These are phyloP conservation scores for Aspergillus steynii DNA, from an alignment of 495 filamentous ascomycete species.

Conservation along the genomic window DNA sequence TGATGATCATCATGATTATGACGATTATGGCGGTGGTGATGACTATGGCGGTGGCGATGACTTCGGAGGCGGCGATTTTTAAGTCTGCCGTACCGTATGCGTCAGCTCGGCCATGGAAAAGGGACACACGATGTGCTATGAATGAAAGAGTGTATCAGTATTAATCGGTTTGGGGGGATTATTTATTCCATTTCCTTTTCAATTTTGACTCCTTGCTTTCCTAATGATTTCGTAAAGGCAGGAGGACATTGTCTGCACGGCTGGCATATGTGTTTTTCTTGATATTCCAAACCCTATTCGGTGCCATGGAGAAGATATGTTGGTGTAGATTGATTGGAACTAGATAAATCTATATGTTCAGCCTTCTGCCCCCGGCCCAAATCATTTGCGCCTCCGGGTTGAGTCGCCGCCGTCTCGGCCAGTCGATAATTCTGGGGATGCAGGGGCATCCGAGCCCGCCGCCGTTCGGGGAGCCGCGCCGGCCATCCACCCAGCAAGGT, in stretches of 20 bases:
- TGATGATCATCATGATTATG: conserved; percentile 53
- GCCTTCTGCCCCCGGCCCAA: background rate
- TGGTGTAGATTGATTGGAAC: background rate
- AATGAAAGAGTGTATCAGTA: background rate
- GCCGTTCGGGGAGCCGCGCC: conserved; percentile 32
- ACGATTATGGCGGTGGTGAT: conserved; percentile 43
- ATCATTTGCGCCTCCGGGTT: conserved; percentile 38
- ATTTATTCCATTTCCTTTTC: background rate
- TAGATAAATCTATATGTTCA: background rate
- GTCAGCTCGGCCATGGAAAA: background rate
- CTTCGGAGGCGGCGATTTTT: conserved; percentile 39
- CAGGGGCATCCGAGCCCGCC: conserved; percentile 23
- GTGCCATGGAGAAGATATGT: background rate
- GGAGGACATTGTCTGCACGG: background rate
- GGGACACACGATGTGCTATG: background rate
- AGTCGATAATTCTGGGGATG: conserved; percentile 30
- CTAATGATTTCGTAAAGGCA: background rate
- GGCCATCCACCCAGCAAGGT: conserved; percentile 84
- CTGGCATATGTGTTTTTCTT: background rate
- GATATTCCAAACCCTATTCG: background rate
- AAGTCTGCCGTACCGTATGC: background rate
- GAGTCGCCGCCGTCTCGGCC: conserved; percentile 37
- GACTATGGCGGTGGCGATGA: conserved; percentile 49
- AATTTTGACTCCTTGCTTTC: background rate
- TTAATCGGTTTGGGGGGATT: background rate